Base-by-base conservation (phyloP, 495 filamentous ascomycete genomes). In the Talaromyces nanjingensis region DNA sequence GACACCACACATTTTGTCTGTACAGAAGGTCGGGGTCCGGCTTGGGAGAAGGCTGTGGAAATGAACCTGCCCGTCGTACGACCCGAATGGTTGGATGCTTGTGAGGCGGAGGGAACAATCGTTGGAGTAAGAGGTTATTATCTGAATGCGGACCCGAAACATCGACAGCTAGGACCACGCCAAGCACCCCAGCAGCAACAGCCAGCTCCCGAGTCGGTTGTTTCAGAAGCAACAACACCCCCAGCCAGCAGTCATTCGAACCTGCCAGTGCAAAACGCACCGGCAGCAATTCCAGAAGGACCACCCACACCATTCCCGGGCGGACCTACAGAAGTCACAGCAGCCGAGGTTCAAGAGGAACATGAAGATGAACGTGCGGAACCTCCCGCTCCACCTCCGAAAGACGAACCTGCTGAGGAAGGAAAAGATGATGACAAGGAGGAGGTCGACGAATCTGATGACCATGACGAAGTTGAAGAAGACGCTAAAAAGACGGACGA, bases 1-100 rank as follows among this genome's bases (percentile, higher is more conserved):
- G 94, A 99, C 69, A 99, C 94, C 3, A 99, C 94, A 16, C 94
- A 99, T 75, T 99, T 98, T 73, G 93, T 99, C 58, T 97, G 93
- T 66, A 93, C 90, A n/a, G 96, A 99, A 71, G 93, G 93, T 2
- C 79, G 92, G 18, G 94, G 94, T 8, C 82, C 88, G 54, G 80
- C 85, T 24, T 99, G 96, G 96, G 96, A 98, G 76, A 92, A 91
- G 73, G 94, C 96, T 14, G 87, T 91, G 45, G 93, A 97, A 77
- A 94, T 94, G 87, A 99, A 98, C 76, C 96, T 99, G 55, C 94
- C 94, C 6, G 91, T 98, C 11, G 96, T 99, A n/a, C 82, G 92
- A 65, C 96, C 96, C 20, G 96, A 98, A 73, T 99, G 94, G 94
- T 84, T 99, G 22, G 87, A 93, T 64, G 92, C 90, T 11, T 99